Base-by-base conservation (phyloP, 257 asterid species). In the Forsythia viridissima region DNA sequence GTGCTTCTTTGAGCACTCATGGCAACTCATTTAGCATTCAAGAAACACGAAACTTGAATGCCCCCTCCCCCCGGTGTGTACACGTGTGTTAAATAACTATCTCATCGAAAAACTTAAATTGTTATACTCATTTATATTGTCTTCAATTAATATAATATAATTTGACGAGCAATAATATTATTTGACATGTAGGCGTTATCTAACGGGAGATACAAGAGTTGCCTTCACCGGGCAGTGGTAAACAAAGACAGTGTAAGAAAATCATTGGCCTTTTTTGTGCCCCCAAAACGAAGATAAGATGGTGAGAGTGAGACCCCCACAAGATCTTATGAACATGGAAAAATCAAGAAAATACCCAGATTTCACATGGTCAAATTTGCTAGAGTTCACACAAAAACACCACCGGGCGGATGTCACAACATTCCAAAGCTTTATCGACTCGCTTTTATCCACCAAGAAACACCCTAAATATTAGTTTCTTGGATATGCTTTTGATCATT, bases 131-230 rank as follows among this genome's bases (percentile, higher is more conserved):
- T 68, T 21, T 18, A 68, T 20, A 0, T 39, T 18, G 3, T 51
- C 46, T 8, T 7, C 21, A 40, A 36, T 1, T 16, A 10, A 5
- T 42, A 13, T 5, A 36, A 1, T 30, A 30, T 30, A 30, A 30
- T 30, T 30, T 30, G 34, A 30, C 34, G 34, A 30, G 34, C 34
- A 30, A 30, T 30, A 30, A 30, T 69, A 3, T 13, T 16, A 38
- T 20, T 6, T 24, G 42, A 42, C 42, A 9, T 63, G 77, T 66
- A 90, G 95, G 93, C 93, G 6, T 77, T 90, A 39, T 76, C 95
- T 38, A 90, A 89, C 82, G 95, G 93, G 76, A 84, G 71, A 71
- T 90, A 87, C 83, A 82, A 84, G 83, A 89, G 93, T 74, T 90
- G 95, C 80, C 82, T 79, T 13, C 95, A 90, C 65, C 83, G 95